Evolutionary conservation across 1,284 basidiomycete genomes (phyloP), one percentile per base, ranked within the genome.

Genomic region (Malassezia equina): DNA sequence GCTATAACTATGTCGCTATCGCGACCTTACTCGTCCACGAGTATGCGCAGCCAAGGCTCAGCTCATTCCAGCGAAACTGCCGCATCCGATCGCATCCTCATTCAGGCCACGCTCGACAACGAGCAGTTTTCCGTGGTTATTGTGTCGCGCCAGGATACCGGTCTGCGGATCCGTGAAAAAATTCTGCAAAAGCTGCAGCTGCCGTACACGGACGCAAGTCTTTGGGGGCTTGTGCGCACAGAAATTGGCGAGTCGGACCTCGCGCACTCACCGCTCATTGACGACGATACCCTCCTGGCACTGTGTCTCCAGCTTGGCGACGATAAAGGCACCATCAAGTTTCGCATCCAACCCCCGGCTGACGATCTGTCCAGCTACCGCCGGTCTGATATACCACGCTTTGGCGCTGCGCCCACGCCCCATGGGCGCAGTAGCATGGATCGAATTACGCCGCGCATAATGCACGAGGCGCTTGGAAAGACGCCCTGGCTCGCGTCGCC

Each of bases 101-200:
- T 74, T 28, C 69, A 72, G 46, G 71, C 72, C 27, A 74, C 71
- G 24, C 66, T 68, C 29, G 71, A 74, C 63, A 74, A 74, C 47
- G 71, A 74, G 39, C 55, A 69, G 21, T 74, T 74, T 47, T 60
- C 69, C 6, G 71, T 74, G 23, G 70, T 74, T 19, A 71, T 73
- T 45, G 65, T 74, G 19, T 66, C 70, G 3, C 68, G 69, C 23
- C 57, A 70, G 8, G 59, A 64, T 31, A 63, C 65, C 2, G 65
- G 70, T 15, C 65, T 64, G 25, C 64, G 62, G 12, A 74, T 74
- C 58, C 71, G 71, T 52, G 68, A 72, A 44, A 52, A 63, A 17
- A 71, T 74, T 59, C 55, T 73, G 32, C 39, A 17, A 9, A 54
- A 54, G 24, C 52, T 57, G 19, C 32, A 43, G 24, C 28, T 57